phyloP scores from a whole-genome alignment of 148 eudicot species.

The Salicornia ramosissima region DNA sequence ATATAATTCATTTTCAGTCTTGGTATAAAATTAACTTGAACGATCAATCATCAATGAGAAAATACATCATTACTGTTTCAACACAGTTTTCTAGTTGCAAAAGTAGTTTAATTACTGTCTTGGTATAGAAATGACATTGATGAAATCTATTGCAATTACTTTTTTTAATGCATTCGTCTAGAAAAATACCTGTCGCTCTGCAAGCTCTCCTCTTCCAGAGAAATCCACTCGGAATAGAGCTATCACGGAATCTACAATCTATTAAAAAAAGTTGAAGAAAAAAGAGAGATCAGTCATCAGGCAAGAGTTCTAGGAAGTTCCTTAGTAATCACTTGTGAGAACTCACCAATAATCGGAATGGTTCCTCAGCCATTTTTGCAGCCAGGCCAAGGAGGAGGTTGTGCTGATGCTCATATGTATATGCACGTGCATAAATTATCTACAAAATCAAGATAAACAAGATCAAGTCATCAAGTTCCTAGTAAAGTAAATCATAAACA shows the following conservation, averaged over 20 bases:
- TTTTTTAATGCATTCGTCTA: not conserved
- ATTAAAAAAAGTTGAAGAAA: slow-evolving; percentile 8
- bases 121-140: no score
- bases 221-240: slow-evolving; percentile 96
- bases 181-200: slow-evolving; percentile 82
- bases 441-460: slow-evolving; percentile 16
- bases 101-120: no score
- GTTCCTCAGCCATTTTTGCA: slow-evolving; percentile 98
- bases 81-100: no score
- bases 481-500: not conserved
- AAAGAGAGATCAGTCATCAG: not conserved
- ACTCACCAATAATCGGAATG: slow-evolving; percentile 82
- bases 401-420: slow-evolving; percentile 96
- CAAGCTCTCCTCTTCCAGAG: slow-evolving; percentile 95
- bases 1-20: slow-evolving; percentile 9
- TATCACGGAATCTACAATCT: slow-evolving; percentile 90
- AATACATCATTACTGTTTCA: not conserved
- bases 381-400: slow-evolving; percentile 95
- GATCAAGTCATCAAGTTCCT: not conserved
- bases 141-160: not conserved
- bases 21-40: not conserved
- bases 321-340: not conserved
- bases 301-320: not conserved
- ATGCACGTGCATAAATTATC: slow-evolving; percentile 99
- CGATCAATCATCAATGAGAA: not conserved